Conservation (phyloP, 192 early-diverging fungal genomes). For the Thoreauomyces humboldtii region DNA sequence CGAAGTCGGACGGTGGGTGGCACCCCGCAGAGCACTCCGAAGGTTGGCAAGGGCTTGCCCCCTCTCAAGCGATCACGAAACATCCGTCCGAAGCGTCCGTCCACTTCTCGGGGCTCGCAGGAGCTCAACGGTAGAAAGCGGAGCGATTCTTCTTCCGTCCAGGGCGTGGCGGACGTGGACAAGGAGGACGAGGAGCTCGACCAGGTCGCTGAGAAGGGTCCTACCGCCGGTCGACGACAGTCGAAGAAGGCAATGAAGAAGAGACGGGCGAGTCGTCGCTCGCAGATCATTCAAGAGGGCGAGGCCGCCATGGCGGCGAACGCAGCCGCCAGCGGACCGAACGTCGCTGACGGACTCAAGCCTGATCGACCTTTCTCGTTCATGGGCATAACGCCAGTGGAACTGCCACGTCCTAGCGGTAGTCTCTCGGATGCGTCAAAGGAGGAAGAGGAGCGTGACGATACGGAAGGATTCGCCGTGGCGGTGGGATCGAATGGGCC, state of each 20-base stretch:
- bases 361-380: conserved; percentile 5
- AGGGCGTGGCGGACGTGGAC: background rate
- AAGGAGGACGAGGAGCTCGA: background rate
- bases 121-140: no score
- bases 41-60: conserved; percentile 24
- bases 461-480: no score
- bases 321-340: background rate
- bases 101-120: no score
- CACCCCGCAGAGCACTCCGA: background rate
- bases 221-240: background rate
- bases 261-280: background rate
- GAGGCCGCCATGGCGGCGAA: background rate
- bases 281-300: background rate
- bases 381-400: conserved; percentile 1
- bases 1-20: conserved; percentile 17
- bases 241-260: conserved; percentile 8
- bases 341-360: background rate
- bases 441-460: background rate
- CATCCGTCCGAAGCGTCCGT: conserved; percentile 3
- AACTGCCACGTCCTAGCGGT: background rate
- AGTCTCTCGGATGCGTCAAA: no score
- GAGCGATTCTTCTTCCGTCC: no score
- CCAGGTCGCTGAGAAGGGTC: background rate
- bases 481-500: no score
- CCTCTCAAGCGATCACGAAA: conserved; percentile 15